Conservation (phyloP, 2,329 filamentous ascomycete genomes). For the Laburnicola sp. region DNA sequence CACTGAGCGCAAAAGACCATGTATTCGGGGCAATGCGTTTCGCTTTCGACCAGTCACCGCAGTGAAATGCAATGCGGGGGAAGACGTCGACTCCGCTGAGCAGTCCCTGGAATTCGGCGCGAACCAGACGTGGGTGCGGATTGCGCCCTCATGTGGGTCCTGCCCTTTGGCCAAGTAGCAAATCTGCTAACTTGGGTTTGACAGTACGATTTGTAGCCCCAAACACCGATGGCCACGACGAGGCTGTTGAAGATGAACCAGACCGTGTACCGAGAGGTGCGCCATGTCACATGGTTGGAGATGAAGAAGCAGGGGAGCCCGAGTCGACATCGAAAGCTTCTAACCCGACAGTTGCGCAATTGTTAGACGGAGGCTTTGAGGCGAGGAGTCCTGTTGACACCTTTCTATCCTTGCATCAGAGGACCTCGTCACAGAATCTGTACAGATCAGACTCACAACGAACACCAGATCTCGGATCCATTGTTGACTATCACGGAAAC, state of each 20-base stretch:
- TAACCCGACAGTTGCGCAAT: conserved; percentile 1
- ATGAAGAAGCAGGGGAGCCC: conserved; percentile 12
- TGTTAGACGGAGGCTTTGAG: conserved; percentile 1
- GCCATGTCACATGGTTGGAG: no score
- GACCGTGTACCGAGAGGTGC: no score
- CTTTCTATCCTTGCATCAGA: conserved; percentile 14
- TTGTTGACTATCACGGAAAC: conserved; percentile 13
- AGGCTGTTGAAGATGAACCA: conserved; percentile 12
- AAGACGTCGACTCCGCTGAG: conserved; percentile 35
- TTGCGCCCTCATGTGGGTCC: conserved; percentile 29
- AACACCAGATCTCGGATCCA: conserved; percentile 13
- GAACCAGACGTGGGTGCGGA: conserved; percentile 34
- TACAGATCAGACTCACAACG: conserved; percentile 7
- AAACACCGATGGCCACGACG: conserved; percentile 32
- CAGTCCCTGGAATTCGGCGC: conserved; percentile 31
- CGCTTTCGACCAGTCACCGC: conserved; percentile 35
- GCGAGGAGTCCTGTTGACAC: conserved; percentile 6
- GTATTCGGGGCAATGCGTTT: conserved; percentile 36
- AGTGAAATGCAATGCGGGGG: conserved; percentile 39
- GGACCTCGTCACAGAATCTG: conserved; percentile 10
- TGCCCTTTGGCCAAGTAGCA: not conserved
- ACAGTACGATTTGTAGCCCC: conserved; percentile 35
- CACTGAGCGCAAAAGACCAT: conserved; percentile 30
- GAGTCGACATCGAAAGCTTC: conserved; percentile 18
- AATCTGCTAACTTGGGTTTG: not conserved